A percentile compares a stretch with the other conserved stretches of the same genome.
Conservation (phyloP, 805 yeast genomes). For the Suhomyces tanzawaensis region DNA sequence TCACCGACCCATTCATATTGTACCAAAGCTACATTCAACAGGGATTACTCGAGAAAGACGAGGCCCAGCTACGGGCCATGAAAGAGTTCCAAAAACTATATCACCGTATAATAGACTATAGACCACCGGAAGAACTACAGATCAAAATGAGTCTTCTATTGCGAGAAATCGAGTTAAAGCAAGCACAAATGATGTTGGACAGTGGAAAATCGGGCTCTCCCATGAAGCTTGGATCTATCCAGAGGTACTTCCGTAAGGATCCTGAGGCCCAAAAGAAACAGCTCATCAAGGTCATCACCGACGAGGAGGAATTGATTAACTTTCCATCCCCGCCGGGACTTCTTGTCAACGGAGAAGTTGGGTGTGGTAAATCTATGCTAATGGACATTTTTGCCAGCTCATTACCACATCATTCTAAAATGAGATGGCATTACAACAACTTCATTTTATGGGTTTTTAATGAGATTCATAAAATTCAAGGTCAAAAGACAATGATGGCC, state of each 20-base stretch:
- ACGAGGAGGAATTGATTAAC: conserved; percentile 57
- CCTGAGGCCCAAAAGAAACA: conserved; percentile 34
- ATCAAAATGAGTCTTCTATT: conserved; percentile 42
- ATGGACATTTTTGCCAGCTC: conserved; percentile 70
- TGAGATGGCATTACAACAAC: conserved; percentile 69
- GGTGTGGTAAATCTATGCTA: conserved; percentile 73
- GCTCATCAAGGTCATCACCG: conserved; percentile 50
- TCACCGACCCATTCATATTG: conserved; percentile 62
- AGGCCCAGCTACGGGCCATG: conserved; percentile 59
- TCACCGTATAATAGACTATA: conserved; percentile 55
- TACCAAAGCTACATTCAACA: conserved; percentile 52
- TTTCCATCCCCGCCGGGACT: conserved; percentile 65
- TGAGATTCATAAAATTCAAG: conserved; percentile 56
- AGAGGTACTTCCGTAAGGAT: conserved; percentile 27
- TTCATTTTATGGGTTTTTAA: conserved; percentile 67
- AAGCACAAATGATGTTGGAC: conserved; percentile 20
- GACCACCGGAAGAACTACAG: conserved; percentile 49
- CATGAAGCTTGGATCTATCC: conserved; percentile 15
- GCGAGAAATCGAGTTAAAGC: conserved; percentile 31
- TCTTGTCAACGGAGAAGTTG: conserved; percentile 63
- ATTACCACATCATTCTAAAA: conserved; percentile 60
- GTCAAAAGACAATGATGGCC: conserved; percentile 38
- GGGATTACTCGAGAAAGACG: conserved; percentile 55
- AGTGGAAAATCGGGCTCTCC: conserved; percentile 5
- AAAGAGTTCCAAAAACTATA: conserved; percentile 61